Evolutionary conservation across 2,329 filamentous ascomycete species (phyloP).

Genomic region (Fusarium abutilonis): DNA sequence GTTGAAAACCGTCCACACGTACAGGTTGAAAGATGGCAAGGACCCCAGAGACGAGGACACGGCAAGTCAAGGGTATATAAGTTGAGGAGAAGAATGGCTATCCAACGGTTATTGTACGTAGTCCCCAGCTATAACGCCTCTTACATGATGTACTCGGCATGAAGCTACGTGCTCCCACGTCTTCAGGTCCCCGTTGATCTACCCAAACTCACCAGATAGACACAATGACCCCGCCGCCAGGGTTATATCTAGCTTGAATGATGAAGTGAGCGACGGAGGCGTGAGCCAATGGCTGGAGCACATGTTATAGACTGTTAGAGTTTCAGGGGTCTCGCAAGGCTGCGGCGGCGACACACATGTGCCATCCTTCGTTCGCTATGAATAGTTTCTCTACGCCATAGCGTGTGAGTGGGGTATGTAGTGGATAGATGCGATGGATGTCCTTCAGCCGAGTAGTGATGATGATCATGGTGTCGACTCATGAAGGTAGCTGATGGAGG

Average conservation of each 20-base stretch:
- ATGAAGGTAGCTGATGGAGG: not conserved
- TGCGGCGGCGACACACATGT: slow-evolving; percentile 41
- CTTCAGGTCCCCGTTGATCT: slow-evolving; percentile 36
- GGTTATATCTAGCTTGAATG: slow-evolving; percentile 19
- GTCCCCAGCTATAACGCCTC: slow-evolving; percentile 27
- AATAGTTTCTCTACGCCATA: slow-evolving; percentile 24
- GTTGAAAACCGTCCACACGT: slow-evolving; percentile 49
- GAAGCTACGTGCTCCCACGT: slow-evolving; percentile 30
- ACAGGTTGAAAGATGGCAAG: slow-evolving; percentile 42
- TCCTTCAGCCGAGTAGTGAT: slow-evolving; percentile 19
- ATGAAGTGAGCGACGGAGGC: slow-evolving; percentile 26
- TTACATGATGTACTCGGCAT: slow-evolving; percentile 28
- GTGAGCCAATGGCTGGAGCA: slow-evolving; percentile 57
- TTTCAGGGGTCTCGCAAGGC: slow-evolving; percentile 42
- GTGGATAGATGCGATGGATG: not conserved
- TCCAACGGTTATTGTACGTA: slow-evolving; percentile 16
- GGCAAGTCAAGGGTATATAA: slow-evolving; percentile 42
- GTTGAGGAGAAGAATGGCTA: slow-evolving; percentile 13
- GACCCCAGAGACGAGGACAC: slow-evolving; percentile 15
- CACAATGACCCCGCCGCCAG: slow-evolving; percentile 42
- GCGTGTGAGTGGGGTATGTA: slow-evolving; percentile 38
- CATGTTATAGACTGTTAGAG: slow-evolving; percentile 49
- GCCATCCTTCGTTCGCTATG: slow-evolving; percentile 42
- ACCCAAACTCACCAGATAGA: slow-evolving; percentile 37
- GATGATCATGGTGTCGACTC: slow-evolving; percentile 24